Evolutionary conservation across 2,329 filamentous ascomycete genomes (phyloP).

Genomic region (Pleomassaria siparia): DNA sequence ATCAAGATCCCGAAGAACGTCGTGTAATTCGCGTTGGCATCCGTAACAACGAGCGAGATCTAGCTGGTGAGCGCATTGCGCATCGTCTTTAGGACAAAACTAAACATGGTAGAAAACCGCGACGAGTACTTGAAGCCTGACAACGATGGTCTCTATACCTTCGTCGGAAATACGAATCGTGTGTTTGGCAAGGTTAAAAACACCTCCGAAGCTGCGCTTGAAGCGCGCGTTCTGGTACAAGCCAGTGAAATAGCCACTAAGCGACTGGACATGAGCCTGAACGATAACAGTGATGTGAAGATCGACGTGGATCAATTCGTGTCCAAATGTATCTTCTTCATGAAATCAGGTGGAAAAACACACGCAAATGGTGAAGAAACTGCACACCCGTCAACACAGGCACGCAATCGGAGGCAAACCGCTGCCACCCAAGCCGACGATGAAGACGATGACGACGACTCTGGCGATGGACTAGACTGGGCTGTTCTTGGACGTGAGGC

Average conservation of each 20-base stretch:
- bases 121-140: slow-evolving; percentile 69
- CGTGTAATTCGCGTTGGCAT: slow-evolving; percentile 69
- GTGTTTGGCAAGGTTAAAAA: slow-evolving; percentile 73
- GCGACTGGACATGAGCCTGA: slow-evolving; percentile 71
- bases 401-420: slow-evolving; percentile 48
- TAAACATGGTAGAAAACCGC: slow-evolving; percentile 59
- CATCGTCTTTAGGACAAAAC: background rate
- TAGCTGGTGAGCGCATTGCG: slow-evolving; percentile 54
- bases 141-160: slow-evolving; percentile 65
- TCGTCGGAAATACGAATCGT: slow-evolving; percentile 66
- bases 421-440: slow-evolving; percentile 47
- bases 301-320: slow-evolving; percentile 91
- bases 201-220: slow-evolving; percentile 86
- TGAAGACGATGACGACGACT: slow-evolving; percentile 64
- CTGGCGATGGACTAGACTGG: slow-evolving; percentile 79
- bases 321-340: slow-evolving; percentile 84
- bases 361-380: slow-evolving; percentile 44
- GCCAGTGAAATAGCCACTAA: slow-evolving; percentile 79
- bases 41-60: slow-evolving; percentile 64
- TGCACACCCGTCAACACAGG: slow-evolving; percentile 54
- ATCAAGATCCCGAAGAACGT: slow-evolving; percentile 75
- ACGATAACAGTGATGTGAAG: slow-evolving; percentile 72
- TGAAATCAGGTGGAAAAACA: slow-evolving; percentile 64
- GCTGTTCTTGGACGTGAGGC: slow-evolving; percentile 76
- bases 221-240: slow-evolving; percentile 81